phyloP scores from a whole-genome alignment of 805 yeast species.

The Monosporozyma servazzii region DNA sequence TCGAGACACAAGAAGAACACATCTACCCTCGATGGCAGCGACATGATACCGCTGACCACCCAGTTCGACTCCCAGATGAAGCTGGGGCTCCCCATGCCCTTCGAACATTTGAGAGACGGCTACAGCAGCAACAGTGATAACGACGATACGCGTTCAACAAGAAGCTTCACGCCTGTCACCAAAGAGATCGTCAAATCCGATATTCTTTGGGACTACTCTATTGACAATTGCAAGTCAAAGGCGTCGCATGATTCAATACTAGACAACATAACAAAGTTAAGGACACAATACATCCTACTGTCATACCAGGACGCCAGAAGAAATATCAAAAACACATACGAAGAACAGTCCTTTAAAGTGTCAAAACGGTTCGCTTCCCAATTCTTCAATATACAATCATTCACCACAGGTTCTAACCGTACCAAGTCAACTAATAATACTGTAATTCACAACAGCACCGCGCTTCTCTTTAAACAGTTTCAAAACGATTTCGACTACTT shows the following conservation, averaged over 20 bases:
- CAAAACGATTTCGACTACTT: constrained; percentile 22
- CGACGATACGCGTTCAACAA: neutral
- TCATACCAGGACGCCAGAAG: constrained; percentile 57
- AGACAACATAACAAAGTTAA: constrained; percentile 33
- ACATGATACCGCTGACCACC: constrained; percentile 19
- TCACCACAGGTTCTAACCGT: neutral
- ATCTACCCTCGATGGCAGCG: constrained; percentile 20
- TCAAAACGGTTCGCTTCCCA: constrained; percentile 25
- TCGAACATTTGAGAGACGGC: neutral
- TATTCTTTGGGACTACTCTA: neutral
- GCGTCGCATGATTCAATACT: constrained; percentile 7
- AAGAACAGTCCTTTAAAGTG: constrained; percentile 21
- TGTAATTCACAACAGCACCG: neutral
- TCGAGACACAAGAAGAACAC: neutral
- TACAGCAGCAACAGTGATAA: neutral
- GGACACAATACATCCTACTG: constrained; percentile 53
- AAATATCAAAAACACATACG: constrained; percentile 59
- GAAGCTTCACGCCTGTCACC: neutral
- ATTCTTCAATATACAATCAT: constrained; percentile 2
- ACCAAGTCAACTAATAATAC: neutral
- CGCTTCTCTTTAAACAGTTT: constrained; percentile 17
- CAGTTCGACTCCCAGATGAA: constrained; percentile 21
- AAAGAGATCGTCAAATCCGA: neutral
- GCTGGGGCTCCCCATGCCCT: constrained; percentile 19
- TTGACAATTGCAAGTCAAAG: neutral